Evolutionary conservation across 73 alveolate species (phyloP).

Genomic region (Symbiodinium natans): DNA sequence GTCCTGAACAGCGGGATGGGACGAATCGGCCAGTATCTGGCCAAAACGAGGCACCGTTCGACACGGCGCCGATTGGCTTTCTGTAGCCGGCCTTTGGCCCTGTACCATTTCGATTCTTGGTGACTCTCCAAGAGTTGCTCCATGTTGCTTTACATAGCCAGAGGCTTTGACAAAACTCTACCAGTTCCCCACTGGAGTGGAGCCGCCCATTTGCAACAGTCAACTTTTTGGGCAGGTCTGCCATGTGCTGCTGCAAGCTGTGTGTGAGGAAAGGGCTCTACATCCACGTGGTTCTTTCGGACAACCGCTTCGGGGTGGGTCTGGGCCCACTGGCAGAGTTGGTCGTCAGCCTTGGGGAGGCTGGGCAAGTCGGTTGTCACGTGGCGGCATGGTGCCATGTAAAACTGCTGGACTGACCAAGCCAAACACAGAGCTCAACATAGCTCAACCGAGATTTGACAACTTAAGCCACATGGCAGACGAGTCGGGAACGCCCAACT

Average conservation of each 20-base stretch:
- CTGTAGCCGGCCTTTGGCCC: background rate
- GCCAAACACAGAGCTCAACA: no score
- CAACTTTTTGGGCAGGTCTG: no score
- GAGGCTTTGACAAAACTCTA: background rate
- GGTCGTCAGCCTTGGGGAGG: slow-evolving; percentile 75
- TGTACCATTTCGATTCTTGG: background rate
- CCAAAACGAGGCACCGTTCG: background rate
- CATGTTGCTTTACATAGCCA: background rate
- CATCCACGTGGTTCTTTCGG: slow-evolving; percentile 58
- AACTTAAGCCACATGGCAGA: no score
- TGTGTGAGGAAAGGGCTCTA: slow-evolving; percentile 67
- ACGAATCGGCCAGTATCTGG: background rate
- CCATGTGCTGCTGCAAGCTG: no score
- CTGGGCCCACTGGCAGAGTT: slow-evolving; percentile 90
- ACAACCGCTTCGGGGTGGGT: slow-evolving; percentile 88
- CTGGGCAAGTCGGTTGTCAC: background rate
- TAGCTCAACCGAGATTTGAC: no score
- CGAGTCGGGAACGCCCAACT: no score
- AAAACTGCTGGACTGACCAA: background rate
- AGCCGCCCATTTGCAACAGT: no score
- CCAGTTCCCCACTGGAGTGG: background rate
- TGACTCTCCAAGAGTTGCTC: background rate
- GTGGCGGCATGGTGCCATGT: background rate
- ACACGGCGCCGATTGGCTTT: background rate
- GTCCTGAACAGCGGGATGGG: slow-evolving; percentile 1